Conservation (phyloP, 805 yeast genomes). For the Priceomyces carsonii region DNA sequence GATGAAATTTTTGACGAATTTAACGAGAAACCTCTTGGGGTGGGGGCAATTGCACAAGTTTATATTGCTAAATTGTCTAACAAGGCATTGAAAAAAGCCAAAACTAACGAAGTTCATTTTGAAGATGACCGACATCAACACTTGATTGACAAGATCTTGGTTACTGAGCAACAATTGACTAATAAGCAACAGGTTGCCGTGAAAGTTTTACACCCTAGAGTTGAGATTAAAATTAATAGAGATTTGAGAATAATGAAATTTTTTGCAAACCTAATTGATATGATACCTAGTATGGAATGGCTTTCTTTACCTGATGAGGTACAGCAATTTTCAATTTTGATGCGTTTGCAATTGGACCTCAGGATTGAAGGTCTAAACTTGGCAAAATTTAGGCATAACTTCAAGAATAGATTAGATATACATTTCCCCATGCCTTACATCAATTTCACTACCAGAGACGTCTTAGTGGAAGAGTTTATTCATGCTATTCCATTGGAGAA, state of each 20-base stretch:
- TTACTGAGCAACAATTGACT: constrained; percentile 34
- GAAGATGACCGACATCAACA: constrained; percentile 13
- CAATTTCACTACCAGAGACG: constrained; percentile 62
- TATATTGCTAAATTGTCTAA: constrained; percentile 67
- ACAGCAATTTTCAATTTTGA: constrained; percentile 77
- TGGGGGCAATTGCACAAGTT: constrained; percentile 99
- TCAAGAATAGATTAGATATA: constrained; percentile 55
- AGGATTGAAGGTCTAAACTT: constrained; percentile 87
- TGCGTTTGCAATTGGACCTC: constrained; percentile 86
- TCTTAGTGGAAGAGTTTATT: constrained; percentile 83
- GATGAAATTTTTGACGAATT: constrained; percentile 84
- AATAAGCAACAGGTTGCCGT: constrained; percentile 73
- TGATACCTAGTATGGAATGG: constrained; percentile 97
- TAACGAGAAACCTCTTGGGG: constrained; percentile 76
- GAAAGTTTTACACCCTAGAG: constrained; percentile 90
- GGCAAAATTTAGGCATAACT: constrained; percentile 68
- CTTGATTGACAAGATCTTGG: constrained; percentile 33
- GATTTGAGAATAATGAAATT: constrained; percentile 83
- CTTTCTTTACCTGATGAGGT: constrained; percentile 93
- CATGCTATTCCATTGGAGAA: constrained; percentile 81
- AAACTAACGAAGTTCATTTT: constrained; percentile 21
- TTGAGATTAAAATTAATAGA: constrained; percentile 66
- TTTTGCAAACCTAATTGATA: constrained; percentile 70
- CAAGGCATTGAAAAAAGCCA: constrained; percentile 40
- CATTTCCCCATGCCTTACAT: constrained; percentile 80